Conservation (phyloP, 192 early-diverging fungal species). For the Coemansia reversa region DNA sequence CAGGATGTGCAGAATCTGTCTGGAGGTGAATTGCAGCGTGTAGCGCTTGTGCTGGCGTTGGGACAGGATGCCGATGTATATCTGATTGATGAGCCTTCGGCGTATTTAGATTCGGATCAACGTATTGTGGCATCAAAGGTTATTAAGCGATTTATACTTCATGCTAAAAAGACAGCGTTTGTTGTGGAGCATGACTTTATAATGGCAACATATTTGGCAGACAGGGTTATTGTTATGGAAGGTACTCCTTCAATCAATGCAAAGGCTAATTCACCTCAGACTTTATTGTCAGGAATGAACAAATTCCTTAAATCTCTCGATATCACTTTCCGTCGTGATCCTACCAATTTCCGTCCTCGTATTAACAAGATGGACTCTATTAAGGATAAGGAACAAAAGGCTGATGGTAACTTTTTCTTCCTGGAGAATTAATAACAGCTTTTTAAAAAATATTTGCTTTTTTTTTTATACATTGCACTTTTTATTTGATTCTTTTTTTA, state of each 20-base stretch:
- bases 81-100: conserved; percentile 96
- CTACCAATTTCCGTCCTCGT: conserved; percentile 93
- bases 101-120: conserved; percentile 98
- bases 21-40: conserved; percentile 99
- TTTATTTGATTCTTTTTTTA: neutral
- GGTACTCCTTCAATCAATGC: conserved; percentile 86
- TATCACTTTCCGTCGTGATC: conserved; percentile 98
- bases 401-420: conserved; percentile 65
- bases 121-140: conserved; percentile 98
- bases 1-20: conserved; percentile 83
- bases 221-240: conserved; percentile 94
- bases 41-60: conserved; percentile 87
- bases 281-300: conserved; percentile 94
- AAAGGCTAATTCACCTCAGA: conserved; percentile 79
- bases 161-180: conserved; percentile 96
- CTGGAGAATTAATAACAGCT: conserved; percentile 53
- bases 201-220: conserved; percentile 97
- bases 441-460: neutral
- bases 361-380: conserved; percentile 96
- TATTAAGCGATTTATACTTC: conserved; percentile 96
- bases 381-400: conserved; percentile 96
- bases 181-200: conserved; percentile 99
- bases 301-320: conserved; percentile 86
- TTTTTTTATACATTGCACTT: neutral
- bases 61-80: conserved; percentile 94